Conservation (phyloP, 331 rosid genomes). For the Pyrus hybrid region DNA sequence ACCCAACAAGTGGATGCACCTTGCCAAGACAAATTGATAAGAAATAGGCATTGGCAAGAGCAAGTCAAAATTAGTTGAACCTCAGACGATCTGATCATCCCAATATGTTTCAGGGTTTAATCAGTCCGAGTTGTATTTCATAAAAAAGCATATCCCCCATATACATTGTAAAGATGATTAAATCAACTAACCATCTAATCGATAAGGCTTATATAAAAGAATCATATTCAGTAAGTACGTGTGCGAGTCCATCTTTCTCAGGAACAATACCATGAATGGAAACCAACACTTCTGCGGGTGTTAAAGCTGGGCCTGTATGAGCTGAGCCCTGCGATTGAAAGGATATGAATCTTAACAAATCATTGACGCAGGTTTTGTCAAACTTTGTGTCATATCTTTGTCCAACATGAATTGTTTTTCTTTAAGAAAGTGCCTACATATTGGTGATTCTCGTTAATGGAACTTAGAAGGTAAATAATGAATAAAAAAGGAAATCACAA, state of each 20-base stretch:
- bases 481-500: not conserved
- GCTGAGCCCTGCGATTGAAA: conserved; percentile 83
- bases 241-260: conserved; percentile 74
- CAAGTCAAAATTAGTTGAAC: not conserved
- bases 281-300: conserved; percentile 93
- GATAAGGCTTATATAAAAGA: not conserved
- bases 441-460: not conserved
- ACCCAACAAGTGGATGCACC: not conserved
- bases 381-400: not conserved
- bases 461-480: not conserved
- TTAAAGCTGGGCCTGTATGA: conserved; percentile 93
- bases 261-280: conserved; percentile 91
- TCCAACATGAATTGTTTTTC: not conserved
- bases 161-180: not conserved
- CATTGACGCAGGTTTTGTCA: not conserved
- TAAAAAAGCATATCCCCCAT: not conserved
- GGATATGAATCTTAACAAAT: conserved; percentile 11
- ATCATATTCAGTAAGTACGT: conserved; percentile 10
- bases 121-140: not conserved
- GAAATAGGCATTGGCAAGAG: not conserved
- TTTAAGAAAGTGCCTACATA: not conserved
- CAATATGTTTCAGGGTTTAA: not conserved
- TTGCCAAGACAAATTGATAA: not conserved
- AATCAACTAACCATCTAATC: not conserved
- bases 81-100: not conserved